Base-by-base conservation (phyloP, 164 flowering plant genomes). In the Magnolia officinalis region DNA sequence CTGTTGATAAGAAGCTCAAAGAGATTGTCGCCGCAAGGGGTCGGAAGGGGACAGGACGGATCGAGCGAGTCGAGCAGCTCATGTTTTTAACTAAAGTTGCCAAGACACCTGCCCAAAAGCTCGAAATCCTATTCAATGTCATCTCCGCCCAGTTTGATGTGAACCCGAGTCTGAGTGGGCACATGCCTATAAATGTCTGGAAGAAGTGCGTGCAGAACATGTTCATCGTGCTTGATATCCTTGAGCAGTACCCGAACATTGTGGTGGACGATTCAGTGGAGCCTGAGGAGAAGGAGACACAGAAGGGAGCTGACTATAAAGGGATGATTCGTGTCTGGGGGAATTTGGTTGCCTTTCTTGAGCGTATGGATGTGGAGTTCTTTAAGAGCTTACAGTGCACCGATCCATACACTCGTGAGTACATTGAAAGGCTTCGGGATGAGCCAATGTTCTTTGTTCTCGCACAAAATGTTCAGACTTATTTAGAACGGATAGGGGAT, bases 81-180 rank as follows among this genome's bases (percentile, higher is more conserved):
- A 90, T 96, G 8, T 94, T 92, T 76, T 80, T 96, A 77, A 89
- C 94, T 4, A 86, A 83, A 81, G 97, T 94, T 74, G 96, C 99
- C 0, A 94, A 91, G 82, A 96, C 99, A 8, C 98, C 99, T 77
- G 99, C 98, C 7, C 99, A 96, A 81, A 96, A 96, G 86, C 94
- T 96, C 72, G 97, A 96, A 83, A 91, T 96, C 51, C 89, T 96
- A 8, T 94, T 93, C 80, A 87, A 86, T 84, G 93, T 96, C 61
- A 85, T 96, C 10, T 91, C 97, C 73, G 95, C 97, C 31, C 98
- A 94, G 68, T 96, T 94, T 84, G 99, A 96, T 85, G 92, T 96
- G n/a, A 92, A 92, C 70, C 93, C 92, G 1, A 88, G 97, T 74
- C 91, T 94, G 21, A 89, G 84, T 72, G 97, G 98, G 13, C 92